phyloP scores from a whole-genome alignment of 2,329 filamentous ascomycete species.

The Cordyceps cateniannulata region DNA sequence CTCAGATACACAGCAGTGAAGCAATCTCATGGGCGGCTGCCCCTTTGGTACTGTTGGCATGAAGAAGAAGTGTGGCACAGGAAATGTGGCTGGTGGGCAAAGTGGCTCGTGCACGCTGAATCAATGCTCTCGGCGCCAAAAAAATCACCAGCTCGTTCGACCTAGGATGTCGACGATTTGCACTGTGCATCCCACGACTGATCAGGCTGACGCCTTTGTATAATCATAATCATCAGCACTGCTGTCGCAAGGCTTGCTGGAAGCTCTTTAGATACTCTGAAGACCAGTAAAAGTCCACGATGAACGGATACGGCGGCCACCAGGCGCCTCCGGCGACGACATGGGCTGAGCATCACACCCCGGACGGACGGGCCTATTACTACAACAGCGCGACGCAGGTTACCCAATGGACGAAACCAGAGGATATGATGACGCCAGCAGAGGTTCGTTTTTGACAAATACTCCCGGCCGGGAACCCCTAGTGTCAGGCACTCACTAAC shows the following conservation, averaged over 20 bases:
- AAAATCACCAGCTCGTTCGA: constrained; percentile 1
- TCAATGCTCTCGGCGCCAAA: not conserved
- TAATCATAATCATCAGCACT: constrained; percentile 3
- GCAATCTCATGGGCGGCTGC: not conserved
- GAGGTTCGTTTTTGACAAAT: constrained; percentile 51
- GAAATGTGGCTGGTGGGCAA: constrained; percentile 1
- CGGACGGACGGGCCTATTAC: constrained; percentile 83
- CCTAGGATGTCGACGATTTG: not conserved
- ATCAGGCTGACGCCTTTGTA: not conserved
- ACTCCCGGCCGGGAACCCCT: too few species aligned
- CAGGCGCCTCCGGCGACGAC: constrained; percentile 59
- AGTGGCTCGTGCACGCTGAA: constrained; percentile 3
- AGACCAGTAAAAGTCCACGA: constrained; percentile 23
- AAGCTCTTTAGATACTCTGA: not conserved
- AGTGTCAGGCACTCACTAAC: constrained; percentile 5
- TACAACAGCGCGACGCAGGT: constrained; percentile 80
- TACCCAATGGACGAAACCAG: constrained; percentile 92
- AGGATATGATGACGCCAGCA: constrained; percentile 75
- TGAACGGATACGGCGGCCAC: constrained; percentile 53
- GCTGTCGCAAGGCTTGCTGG: not conserved
- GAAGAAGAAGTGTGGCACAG: not conserved
- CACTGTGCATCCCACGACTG: not conserved
- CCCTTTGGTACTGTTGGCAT: not conserved
- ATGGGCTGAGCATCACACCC: constrained; percentile 78
- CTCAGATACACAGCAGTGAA: too few species aligned